Evolutionary conservation across 2,329 filamentous ascomycete species (phyloP).

Genomic region (Pyricularia sp.): DNA sequence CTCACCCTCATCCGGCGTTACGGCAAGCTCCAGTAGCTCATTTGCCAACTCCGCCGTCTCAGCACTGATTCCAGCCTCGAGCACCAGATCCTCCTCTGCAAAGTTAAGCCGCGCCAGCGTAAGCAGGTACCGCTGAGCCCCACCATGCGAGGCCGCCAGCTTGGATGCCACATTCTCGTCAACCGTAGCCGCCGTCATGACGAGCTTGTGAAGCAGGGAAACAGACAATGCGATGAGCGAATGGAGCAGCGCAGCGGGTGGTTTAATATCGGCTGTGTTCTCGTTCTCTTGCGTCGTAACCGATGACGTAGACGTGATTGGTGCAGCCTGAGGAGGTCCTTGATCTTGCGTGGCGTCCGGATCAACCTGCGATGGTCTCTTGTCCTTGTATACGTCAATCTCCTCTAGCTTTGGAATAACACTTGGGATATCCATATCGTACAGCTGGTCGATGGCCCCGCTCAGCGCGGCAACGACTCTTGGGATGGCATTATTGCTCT

Average conservation of each 20-base stretch:
- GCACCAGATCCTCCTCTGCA: slow-evolving; percentile 59
- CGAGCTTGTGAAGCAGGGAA: slow-evolving; percentile 36
- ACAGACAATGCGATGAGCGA: slow-evolving; percentile 35
- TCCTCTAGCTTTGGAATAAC: background rate
- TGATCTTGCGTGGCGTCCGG: slow-evolving; percentile 1
- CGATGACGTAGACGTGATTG: background rate
- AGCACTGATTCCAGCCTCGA: slow-evolving; percentile 64
- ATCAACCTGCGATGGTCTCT: slow-evolving; percentile 4
- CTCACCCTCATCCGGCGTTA: slow-evolving; percentile 59
- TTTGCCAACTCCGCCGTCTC: slow-evolving; percentile 73
- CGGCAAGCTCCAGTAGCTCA: slow-evolving; percentile 63
- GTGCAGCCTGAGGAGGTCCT: background rate
- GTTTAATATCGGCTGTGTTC: background rate
- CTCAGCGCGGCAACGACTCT: slow-evolving; percentile 55
- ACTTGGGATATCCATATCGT: slow-evolving; percentile 39
- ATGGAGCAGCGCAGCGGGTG: slow-evolving; percentile 19
- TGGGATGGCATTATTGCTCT: slow-evolving; percentile 57
- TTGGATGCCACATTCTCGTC: slow-evolving; percentile 54
- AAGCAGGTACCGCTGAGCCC: slow-evolving; percentile 70
- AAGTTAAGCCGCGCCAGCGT: slow-evolving; percentile 76
- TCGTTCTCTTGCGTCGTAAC: background rate
- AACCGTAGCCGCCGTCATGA: slow-evolving; percentile 30
- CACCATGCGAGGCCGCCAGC: slow-evolving; percentile 55
- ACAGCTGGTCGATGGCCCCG: slow-evolving; percentile 59
- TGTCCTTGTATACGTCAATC: background rate